Evolutionary conservation across 2,329 filamentous ascomycete species (phyloP), one percentile per base, ranked within the genome.

Genomic region (Penicillium palitans): DNA sequence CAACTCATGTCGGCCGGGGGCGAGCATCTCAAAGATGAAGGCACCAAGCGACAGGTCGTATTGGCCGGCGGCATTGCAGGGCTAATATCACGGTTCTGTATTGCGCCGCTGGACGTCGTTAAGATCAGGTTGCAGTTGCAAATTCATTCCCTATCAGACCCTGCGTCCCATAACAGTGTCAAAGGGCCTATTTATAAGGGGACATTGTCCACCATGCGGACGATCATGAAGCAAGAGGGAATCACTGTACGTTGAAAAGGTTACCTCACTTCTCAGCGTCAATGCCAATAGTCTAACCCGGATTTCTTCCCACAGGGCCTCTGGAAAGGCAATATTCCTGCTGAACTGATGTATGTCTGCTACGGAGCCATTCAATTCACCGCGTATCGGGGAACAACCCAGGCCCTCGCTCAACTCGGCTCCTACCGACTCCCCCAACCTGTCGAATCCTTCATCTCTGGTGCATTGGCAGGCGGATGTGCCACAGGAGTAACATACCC

Each of bases 41-140:
- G 87, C 76, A 87, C 87, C 59, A 84, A 82, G 76, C 76, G 78
- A 65, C 87, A 90, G 73, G 86, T 88, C 61, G 80, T 88, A 50
- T 74, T 84, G 64, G 86, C 88, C 57, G 88, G 88, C 68, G 87
- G 84, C 46, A 79, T 85, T 65, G 91, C 95, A 63, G 95, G 95
- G 58, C 84, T 98, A 65, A 87, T 98, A 63, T 95, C 95, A 55
- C 89, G 93, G 89, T 98, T 99, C 81, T 86, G 95, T 71, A 89
- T 98, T 72, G 91, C 95, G 19, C 95, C 95, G 53, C 89, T 99
- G 66, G 95, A 99, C 76, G 95, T 99, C 62, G 87, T 98, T 78
- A 98, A 99, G 81, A 99, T 99, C 78, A 90, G 95, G 47, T 87
- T 98, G 46, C 95, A 99, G 75, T 87, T 99, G 19, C 95, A 98